Base-by-base conservation (phyloP, 352 stramenopile species). In the Phytophthora lateralis region DNA sequence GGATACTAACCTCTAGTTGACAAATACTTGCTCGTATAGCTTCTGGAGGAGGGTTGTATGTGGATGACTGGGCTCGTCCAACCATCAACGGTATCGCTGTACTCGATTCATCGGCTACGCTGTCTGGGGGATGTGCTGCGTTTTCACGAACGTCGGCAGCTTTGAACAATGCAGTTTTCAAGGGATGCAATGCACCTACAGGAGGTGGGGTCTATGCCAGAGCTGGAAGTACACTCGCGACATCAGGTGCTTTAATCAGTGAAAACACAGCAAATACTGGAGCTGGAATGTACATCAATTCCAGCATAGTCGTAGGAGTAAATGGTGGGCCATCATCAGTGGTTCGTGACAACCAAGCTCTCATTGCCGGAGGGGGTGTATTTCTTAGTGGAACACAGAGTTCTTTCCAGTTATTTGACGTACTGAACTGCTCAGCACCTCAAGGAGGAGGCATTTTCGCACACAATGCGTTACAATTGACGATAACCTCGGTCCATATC, bases 11-110 rank as follows among this genome's bases (percentile, higher is more conserved):
- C 6, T 29, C 8, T 15, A 29, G 7, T 45, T 47, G 17, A 3
- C 10, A n/a, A 47, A 29, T 29, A 27, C 4, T 24, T 29, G 6
- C 38, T 24, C 26, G 7, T 54, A 17, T 21, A 82, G 71, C 24
- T 43, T 46, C 43, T 18, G 74, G 74, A 1, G 74, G 74, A 24
- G 75, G 75, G 0, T 37, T 83, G 2, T 80, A 71, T 27, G 14
- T 32, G n/a, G 63, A 34, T 15, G 62, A 77, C 9, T 73, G 44
- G 52, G 54, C 50, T 21, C 46, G 24, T 1, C 57, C 57, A 1
- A 60, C 8, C 6, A 50, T 83, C 30, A 54, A 49, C 8, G 57
- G 50, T 10, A 20, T 83, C 9, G 26, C 9, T 2, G 37, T 79
- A 0, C 15, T 4, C 2, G 12, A 24, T 12, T 80, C 51, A 0